Conservation (phyloP, 306 rosid genomes). For the Trifolium repens region DNA sequence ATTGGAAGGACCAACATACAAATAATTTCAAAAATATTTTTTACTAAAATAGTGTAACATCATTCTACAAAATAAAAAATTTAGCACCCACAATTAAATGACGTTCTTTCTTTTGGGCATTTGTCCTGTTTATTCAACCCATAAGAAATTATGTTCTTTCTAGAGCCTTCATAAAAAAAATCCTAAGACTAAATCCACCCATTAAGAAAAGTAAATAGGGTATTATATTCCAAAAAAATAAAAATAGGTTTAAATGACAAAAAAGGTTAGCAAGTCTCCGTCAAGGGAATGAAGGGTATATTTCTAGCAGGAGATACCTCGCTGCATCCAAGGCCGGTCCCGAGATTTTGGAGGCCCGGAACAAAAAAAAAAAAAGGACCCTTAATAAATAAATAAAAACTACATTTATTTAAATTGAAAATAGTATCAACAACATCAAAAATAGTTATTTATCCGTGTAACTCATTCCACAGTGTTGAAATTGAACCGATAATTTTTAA, state of each 20-base stretch:
- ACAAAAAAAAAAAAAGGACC: no score
- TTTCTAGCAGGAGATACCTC: not conserved
- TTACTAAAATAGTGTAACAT: slow-evolving; percentile 7
- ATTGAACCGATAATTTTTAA: no score
- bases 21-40: slow-evolving; percentile 2
- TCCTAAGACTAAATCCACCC: not conserved
- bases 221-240: no score
- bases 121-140: slow-evolving; percentile 1
- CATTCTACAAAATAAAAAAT: slow-evolving; percentile 13
- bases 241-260: slow-evolving; percentile 10
- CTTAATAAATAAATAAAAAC: no score
- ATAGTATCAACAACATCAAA: no score
- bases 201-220: not conserved
- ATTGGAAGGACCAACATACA: slow-evolving; percentile 2
- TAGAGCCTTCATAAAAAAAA: not conserved
- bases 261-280: slow-evolving; percentile 8
- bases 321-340: no score
- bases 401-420: no score
- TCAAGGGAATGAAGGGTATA: not conserved
- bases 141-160: not conserved
- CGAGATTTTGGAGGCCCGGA: no score
- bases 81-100: slow-evolving; percentile 16
- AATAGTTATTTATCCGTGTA: no score
- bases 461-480: no score
- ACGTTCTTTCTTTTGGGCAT: slow-evolving; percentile 1